Conservation (phyloP, 495 filamentous ascomycete species). For the Aspergillus biplanus region DNA sequence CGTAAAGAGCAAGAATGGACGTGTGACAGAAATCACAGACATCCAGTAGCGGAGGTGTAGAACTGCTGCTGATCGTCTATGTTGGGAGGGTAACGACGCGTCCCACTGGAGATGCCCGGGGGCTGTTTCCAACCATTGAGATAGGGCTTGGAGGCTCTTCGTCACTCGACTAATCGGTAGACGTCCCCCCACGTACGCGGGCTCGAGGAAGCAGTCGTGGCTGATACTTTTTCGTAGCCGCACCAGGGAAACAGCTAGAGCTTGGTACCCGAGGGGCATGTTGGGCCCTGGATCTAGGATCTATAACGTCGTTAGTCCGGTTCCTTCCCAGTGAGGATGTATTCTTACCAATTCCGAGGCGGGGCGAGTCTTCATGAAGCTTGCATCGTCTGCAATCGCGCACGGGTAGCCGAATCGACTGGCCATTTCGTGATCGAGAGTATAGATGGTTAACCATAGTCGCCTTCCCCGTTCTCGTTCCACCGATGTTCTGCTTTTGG, state of each 20-base stretch:
- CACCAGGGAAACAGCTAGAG: neutral
- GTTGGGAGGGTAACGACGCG: neutral
- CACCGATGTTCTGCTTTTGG: neutral
- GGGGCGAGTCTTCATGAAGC: neutral
- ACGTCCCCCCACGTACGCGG: neutral
- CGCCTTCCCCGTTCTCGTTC: neutral
- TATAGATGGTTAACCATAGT: slow-evolving; percentile 6
- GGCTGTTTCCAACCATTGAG: neutral
- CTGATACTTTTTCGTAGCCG: neutral
- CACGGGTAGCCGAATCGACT: slow-evolving; percentile 7
- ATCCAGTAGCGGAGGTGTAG: slow-evolving; percentile 1
- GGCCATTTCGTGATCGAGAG: slow-evolving; percentile 8
- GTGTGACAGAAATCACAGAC: neutral
- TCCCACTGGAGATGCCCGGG: neutral
- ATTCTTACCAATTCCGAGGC: neutral
- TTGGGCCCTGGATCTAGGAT: slow-evolving; percentile 2
- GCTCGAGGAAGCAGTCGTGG: slow-evolving; percentile 7
- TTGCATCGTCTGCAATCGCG: neutral
- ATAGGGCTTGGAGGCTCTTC: neutral
- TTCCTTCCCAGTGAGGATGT: neutral
- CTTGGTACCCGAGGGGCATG: slow-evolving; percentile 2
- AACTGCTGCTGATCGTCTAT: neutral
- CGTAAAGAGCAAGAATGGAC: slow-evolving; percentile 4
- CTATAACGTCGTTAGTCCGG: neutral
- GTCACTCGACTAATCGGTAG: slow-evolving; percentile 5